phyloP scores from a whole-genome alignment of 345 rosid species.

The Lagerstroemia speciosa region DNA sequence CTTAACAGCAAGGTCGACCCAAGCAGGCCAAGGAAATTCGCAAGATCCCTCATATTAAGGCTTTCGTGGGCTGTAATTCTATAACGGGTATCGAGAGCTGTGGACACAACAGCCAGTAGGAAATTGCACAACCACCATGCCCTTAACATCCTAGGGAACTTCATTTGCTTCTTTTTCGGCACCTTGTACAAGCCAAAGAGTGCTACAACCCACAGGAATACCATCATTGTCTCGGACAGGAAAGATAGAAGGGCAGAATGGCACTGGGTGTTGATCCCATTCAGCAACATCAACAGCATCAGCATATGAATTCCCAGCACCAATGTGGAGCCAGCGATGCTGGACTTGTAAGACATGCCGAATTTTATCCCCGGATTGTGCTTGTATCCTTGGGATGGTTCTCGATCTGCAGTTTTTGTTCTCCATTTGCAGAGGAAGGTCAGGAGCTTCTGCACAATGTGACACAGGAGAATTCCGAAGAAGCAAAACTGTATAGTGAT shows the following conservation, averaged over 20 bases:
- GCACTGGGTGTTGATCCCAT: conserved; percentile 25
- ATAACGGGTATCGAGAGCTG: conserved; percentile 23
- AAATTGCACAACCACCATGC: conserved; percentile 83
- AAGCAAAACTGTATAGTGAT: conserved; percentile 38
- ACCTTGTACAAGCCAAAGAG: conserved; percentile 30
- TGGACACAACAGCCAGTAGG: conserved; percentile 29
- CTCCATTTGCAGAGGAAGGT: conserved; percentile 20
- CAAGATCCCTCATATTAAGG: conserved; percentile 31
- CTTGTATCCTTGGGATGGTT: conserved; percentile 19
- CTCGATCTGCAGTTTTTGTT: conserved; percentile 20
- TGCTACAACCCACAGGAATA: conserved; percentile 36
- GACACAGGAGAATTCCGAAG: conserved; percentile 33
- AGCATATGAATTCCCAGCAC: conserved; percentile 38
- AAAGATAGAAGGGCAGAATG: conserved; percentile 26
- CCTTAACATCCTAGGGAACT: conserved; percentile 64
- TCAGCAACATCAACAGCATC: conserved; percentile 31
- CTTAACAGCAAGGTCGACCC: conserved; percentile 43
- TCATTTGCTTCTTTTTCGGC: conserved; percentile 17
- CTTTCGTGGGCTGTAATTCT: conserved; percentile 20
- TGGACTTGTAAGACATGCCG: conserved; percentile 35
- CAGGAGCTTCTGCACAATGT: conserved; percentile 17
- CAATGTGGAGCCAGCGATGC: conserved; percentile 32
- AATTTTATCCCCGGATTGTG: conserved; percentile 18
- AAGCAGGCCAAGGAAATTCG: conserved; percentile 38
- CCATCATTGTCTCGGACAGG: conserved; percentile 44